These are phyloP conservation scores for Globisporangium perplexum DNA, from an alignment of 352 stramenopile species.

Conservation along the genomic window DNA sequence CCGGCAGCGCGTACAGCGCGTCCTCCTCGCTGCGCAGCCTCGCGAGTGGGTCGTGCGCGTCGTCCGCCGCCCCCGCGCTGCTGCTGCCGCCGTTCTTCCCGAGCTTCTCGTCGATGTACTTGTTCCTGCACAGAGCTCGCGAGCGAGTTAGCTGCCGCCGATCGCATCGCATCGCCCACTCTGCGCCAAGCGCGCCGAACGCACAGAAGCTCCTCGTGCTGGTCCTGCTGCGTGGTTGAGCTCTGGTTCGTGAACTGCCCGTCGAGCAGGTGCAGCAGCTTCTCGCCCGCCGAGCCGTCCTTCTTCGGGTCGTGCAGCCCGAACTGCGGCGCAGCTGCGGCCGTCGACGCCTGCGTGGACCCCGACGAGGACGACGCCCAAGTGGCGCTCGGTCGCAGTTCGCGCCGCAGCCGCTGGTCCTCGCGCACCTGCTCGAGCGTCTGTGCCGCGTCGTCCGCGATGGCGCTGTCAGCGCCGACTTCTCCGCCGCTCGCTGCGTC, in stretches of 20 bases:
- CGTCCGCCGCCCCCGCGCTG: background rate
- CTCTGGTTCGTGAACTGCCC: constrained; percentile 80
- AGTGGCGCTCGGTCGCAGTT: constrained; percentile 10
- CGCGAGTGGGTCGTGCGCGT: constrained; percentile 8
- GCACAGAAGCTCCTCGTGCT: constrained; percentile 71
- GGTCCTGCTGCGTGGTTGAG: constrained; percentile 47
- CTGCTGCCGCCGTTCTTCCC: constrained; percentile 32
- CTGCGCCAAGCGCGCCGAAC: constrained; percentile 1
- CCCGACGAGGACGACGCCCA: background rate
- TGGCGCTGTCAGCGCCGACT: constrained; percentile 5
- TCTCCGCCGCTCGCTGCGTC: constrained; percentile 17
- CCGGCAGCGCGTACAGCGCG: constrained; percentile 56
- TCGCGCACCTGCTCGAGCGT: constrained; percentile 64
- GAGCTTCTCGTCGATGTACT: constrained; percentile 77
- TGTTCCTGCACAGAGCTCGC: constrained; percentile 33
- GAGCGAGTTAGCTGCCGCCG: no score
- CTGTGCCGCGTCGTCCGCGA: constrained; percentile 33
- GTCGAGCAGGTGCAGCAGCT: constrained; percentile 66
- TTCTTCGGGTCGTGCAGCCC: constrained; percentile 75
- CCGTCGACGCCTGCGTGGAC: constrained; percentile 3
- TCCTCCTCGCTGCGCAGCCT: constrained; percentile 42
- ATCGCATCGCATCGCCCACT: background rate
- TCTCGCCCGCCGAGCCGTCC: constrained; percentile 57
- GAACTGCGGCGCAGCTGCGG: constrained; percentile 22
- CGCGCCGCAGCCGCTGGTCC: constrained; percentile 50